Evolutionary conservation across 108 stramenopile species (phyloP), one percentile per base, ranked within the genome.

Genomic region (Epithemia pelagica): DNA sequence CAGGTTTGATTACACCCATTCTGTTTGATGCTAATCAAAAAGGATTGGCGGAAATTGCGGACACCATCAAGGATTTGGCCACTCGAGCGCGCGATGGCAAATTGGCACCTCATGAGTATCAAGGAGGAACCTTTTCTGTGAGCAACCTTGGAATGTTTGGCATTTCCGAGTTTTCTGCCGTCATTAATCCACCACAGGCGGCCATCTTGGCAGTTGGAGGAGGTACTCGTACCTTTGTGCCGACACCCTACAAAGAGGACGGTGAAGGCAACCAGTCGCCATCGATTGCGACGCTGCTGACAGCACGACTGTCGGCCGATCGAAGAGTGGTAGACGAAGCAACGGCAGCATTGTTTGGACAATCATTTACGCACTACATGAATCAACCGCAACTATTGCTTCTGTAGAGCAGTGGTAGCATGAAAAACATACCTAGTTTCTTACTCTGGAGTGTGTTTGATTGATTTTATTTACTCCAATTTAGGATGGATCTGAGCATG

Each of bases 321-420:
- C 97, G 98, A 74, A 91, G 99, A 24, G 97, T 97, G 30, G 96
- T 99, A 29, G 99, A 99, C 72, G 99, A 98, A 30, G 97, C 99
- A 15, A 96, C 98, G 2, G 97, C 96, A 31, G 96, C 97, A 28
- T 80, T 95, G 69, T 99, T 96, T 94, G 65, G 98, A 70, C 74
- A 78, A 1, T 96, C 96, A 55, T 98, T 99, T 76, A 90, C 90
- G 76, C 79, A 77, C 27, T 81, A 91, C 74, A 87, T 97, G 28
- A 92, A 92, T 78, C 81, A 96, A 71, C 99, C 99, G 27, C 80
- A 88, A 64, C 77, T 81, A 22, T 51, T 66, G 54, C 26, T 66
- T 28, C 65, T 66, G 3, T 66, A 66, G 65, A 46, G 15, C n/a
- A n/a, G n/a, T n/a, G n/a, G n/a, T n/a, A n/a, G n/a, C n/a, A n/a